Percentiles rank a stretch among this genome's conserved stretches.
Evolutionary conservation across 1,284 basidiomycete species (phyloP).

Genomic region (Gymnopus androsaceus): DNA sequence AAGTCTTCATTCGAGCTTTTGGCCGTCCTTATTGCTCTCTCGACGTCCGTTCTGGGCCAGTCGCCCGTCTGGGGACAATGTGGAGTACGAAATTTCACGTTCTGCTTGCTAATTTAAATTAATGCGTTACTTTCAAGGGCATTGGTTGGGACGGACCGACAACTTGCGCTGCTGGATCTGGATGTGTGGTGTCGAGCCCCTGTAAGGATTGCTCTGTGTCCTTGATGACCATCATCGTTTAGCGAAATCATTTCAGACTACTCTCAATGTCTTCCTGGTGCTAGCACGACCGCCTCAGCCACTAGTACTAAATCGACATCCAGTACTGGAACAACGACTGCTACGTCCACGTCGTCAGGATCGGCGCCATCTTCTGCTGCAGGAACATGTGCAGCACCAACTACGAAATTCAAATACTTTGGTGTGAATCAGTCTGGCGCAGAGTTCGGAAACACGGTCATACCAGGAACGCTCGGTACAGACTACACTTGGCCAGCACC

Average conservation of each 20-base stretch:
- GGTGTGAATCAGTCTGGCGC: conserved; percentile 66
- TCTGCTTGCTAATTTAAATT: not conserved
- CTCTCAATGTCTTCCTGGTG: conserved; percentile 40
- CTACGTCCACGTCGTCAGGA: conserved; percentile 21
- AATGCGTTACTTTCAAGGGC: conserved; percentile 30
- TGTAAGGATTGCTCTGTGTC: conserved; percentile 28
- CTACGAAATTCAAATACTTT: conserved; percentile 62
- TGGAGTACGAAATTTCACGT: conserved; percentile 31
- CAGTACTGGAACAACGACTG: conserved; percentile 8
- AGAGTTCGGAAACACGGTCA: conserved; percentile 50
- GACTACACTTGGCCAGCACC: conserved; percentile 17
- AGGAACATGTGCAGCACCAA: conserved; percentile 33
- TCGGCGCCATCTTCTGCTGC: conserved; percentile 26
- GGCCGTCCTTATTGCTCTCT: conserved; percentile 31
- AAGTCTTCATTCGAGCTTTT: conserved; percentile 36
- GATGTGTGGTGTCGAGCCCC: conserved; percentile 35
- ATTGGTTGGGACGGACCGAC: conserved; percentile 37
- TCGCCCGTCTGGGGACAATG: conserved; percentile 42
- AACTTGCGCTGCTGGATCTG: conserved; percentile 35
- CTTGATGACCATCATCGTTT: not conserved
- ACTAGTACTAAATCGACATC: too few relatives aligned
- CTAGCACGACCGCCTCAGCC: conserved; percentile 12
- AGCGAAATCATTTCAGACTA: conserved; percentile 29
- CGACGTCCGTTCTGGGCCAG: conserved; percentile 31
- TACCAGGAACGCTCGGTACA: conserved; percentile 42